Conservation (phyloP, 2,329 filamentous ascomycete genomes). For the Verticillium alfalfae region DNA sequence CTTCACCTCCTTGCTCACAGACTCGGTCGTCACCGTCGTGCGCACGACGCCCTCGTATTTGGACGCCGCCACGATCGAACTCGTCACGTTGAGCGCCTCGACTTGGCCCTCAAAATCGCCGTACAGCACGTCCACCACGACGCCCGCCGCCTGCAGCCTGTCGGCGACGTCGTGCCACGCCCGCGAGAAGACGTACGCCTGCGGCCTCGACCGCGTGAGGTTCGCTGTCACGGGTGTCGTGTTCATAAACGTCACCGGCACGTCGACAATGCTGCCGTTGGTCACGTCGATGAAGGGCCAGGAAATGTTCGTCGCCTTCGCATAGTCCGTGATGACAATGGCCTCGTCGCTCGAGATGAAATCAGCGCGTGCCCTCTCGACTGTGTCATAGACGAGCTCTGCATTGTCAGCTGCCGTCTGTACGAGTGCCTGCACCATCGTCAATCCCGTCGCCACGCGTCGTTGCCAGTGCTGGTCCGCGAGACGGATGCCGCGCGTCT, state of each 20-base stretch:
- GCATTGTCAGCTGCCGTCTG: constrained; percentile 22
- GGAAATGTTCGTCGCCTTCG: constrained; percentile 10
- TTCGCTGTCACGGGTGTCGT: constrained; percentile 19
- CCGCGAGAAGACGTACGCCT: constrained; percentile 21
- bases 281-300: constrained; percentile 19
- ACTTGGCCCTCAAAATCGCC: constrained; percentile 17
- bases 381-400: constrained; percentile 15
- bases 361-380: constrained; percentile 17
- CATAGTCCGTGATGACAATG: constrained; percentile 20
- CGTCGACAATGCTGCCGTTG: constrained; percentile 18
- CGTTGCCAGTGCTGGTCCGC: constrained; percentile 23
- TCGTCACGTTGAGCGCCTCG: constrained; percentile 19
- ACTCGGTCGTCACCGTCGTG: constrained; percentile 14
- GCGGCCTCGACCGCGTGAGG: constrained; percentile 20
- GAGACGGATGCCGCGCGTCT: constrained; percentile 22
- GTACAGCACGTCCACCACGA: constrained; percentile 16
- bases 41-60: constrained; percentile 21
- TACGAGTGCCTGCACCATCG: constrained; percentile 18
- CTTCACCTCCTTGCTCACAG: constrained; percentile 10
- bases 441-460: constrained; percentile 18
- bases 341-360: constrained; percentile 20
- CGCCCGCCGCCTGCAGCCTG: constrained; percentile 16
- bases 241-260: constrained; percentile 20
- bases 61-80: constrained; percentile 9
- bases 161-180: constrained; percentile 21